A percentile compares a stretch with the other conserved stretches of the same genome.
These are phyloP conservation scores for Backusella tarrabulga DNA, from an alignment of 192 early-diverging fungal species.

Conservation along the genomic window DNA sequence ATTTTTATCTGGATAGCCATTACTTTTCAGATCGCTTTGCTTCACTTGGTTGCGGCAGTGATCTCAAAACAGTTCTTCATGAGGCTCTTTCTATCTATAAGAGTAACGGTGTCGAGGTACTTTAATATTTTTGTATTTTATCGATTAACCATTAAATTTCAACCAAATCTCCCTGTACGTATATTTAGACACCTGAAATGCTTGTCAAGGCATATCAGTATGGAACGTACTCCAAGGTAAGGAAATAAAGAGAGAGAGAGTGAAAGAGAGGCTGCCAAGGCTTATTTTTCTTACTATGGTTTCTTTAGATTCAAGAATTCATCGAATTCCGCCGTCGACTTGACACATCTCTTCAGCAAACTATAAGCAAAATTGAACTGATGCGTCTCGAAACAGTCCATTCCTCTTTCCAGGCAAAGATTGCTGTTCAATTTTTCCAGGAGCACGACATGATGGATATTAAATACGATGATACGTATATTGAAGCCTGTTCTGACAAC, in stretches of 20 bases:
- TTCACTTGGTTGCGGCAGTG: constrained; percentile 47
- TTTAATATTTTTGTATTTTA: background rate
- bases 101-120: constrained; percentile 72
- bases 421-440: constrained; percentile 50
- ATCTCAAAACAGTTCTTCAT: constrained; percentile 53
- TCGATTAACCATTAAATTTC: background rate
- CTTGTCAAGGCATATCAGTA: constrained; percentile 81
- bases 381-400: constrained; percentile 62
- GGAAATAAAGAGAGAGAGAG: background rate
- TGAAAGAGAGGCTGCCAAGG: background rate
- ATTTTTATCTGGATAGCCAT: constrained; percentile 43
- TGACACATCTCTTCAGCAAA: constrained; percentile 70
- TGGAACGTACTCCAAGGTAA: constrained; percentile 84
- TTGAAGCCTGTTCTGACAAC: constrained; percentile 59
- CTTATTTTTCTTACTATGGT: constrained; percentile 45
- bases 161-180: background rate
- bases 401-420: constrained; percentile 45
- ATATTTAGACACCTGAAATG: constrained; percentile 77
- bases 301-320: constrained; percentile 78
- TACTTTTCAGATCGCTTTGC: constrained; percentile 63
- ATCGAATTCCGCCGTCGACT: constrained; percentile 76
- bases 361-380: constrained; percentile 63
- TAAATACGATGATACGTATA: constrained; percentile 50
- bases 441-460: constrained; percentile 55
- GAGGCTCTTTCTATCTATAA: constrained; percentile 73